Evolutionary conservation across 1,139 yeast species (phyloP).

Genomic region (Sugiyamaella novakii): DNA sequence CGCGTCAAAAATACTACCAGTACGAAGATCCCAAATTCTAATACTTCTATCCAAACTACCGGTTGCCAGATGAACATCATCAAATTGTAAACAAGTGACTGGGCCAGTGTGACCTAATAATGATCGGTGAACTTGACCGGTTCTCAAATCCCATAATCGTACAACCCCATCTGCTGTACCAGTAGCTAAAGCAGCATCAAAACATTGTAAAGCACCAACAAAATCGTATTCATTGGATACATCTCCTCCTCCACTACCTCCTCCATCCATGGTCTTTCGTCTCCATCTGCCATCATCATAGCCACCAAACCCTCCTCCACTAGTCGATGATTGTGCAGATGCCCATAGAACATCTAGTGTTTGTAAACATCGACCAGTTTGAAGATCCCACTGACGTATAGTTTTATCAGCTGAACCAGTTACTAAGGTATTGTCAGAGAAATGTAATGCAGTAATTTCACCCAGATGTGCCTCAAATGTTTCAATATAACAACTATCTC

Average conservation of each 20-base stretch:
- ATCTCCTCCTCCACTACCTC: slow-evolving; percentile 7
- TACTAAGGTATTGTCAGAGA: slow-evolving; percentile 52
- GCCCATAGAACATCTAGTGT: slow-evolving; percentile 66
- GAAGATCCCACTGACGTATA: slow-evolving; percentile 61
- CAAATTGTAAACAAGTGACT: slow-evolving; percentile 68
- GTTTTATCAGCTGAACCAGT: slow-evolving; percentile 62
- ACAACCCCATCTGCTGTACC: slow-evolving; percentile 78
- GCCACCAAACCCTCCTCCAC: slow-evolving; percentile 21
- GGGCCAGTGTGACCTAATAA: slow-evolving; percentile 72
- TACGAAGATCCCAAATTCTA: slow-evolving; percentile 71
- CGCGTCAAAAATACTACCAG: slow-evolving; percentile 62
- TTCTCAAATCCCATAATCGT: slow-evolving; percentile 72
- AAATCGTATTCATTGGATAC: slow-evolving; percentile 38
- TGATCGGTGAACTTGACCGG: slow-evolving; percentile 67
- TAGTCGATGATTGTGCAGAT: slow-evolving; percentile 39
- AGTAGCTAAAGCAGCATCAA: slow-evolving; percentile 71
- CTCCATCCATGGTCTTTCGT: slow-evolving; percentile 24
- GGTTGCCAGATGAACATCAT: slow-evolving; percentile 60
- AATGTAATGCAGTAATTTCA: slow-evolving; percentile 62
- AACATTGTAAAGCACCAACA: slow-evolving; percentile 63
- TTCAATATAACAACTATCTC: slow-evolving; percentile 43
- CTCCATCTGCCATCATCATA: slow-evolving; percentile 31
- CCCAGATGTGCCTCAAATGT: slow-evolving; percentile 65
- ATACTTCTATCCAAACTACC: slow-evolving; percentile 67
- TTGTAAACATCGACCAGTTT: slow-evolving; percentile 59